A percentile compares a stretch with the other conserved stretches of the same genome.
Conservation (phyloP, 768 basidiomycete genomes). For the Lactarius indigo region DNA sequence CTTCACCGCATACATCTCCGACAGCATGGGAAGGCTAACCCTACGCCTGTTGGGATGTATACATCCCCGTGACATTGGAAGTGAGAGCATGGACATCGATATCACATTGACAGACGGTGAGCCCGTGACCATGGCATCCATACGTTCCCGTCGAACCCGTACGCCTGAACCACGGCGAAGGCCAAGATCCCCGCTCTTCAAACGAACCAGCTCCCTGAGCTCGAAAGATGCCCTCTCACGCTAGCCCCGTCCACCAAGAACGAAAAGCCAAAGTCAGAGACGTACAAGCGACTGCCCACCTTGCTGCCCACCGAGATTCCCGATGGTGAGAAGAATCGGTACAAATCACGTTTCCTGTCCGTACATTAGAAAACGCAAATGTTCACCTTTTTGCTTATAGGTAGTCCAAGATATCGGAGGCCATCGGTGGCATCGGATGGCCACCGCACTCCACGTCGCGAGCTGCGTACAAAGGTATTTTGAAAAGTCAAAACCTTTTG, state of each 20-base stretch:
- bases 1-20: conserved; percentile 55
- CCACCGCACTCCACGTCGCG: conserved; percentile 66
- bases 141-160: no score
- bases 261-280: conserved; percentile 57
- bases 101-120: conserved; percentile 28
- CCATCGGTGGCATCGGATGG: conserved; percentile 87
- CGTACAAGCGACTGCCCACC: no score
- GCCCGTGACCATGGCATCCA: no score
- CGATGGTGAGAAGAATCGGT: conserved; percentile 73
- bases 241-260: conserved; percentile 16
- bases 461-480: conserved; percentile 89
- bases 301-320: conserved; percentile 74
- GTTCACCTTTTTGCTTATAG: conserved; percentile 39
- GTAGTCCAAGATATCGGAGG: conserved; percentile 77
- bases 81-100: conserved; percentile 61
- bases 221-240: neutral
- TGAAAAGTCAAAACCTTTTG: conserved; percentile 76
- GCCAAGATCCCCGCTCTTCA: conserved; percentile 8
- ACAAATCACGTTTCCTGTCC: conserved; percentile 25
- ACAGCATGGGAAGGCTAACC: conserved; percentile 31
- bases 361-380: conserved; percentile 4
- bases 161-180: conserved; percentile 4
- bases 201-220: conserved; percentile 1
- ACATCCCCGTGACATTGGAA: conserved; percentile 48
- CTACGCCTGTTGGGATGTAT: conserved; percentile 38